phyloP scores from a whole-genome alignment of 768 basidiomycete genomes.

The Russula abietina region DNA sequence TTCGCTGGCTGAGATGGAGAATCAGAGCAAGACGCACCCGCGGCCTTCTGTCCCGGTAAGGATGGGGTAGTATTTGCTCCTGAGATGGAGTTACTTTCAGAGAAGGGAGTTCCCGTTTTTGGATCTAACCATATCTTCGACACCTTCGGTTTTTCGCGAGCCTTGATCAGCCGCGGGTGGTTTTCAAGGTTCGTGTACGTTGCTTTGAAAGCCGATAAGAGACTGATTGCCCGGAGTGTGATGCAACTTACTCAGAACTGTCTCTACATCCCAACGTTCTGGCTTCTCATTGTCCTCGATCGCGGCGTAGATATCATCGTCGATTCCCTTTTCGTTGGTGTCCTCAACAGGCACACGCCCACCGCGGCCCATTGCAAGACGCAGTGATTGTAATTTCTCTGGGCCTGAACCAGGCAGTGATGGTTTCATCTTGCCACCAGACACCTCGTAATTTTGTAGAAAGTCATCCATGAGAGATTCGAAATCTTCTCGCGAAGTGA shows the following conservation, averaged over 20 bases:
- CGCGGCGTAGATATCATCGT: constrained; percentile 39
- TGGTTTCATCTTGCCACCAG: constrained; percentile 80
- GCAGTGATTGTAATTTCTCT: constrained; percentile 75
- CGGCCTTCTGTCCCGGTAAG: not conserved
- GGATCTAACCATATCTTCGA: constrained; percentile 68
- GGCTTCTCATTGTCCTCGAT: constrained; percentile 49
- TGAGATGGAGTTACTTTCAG: constrained; percentile 31
- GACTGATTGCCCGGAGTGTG: not conserved
- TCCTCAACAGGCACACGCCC: constrained; percentile 46
- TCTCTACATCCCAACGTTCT: constrained; percentile 94
- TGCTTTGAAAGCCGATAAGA: constrained; percentile 46
- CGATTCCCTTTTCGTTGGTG: constrained; percentile 41
- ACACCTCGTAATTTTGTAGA: constrained; percentile 81
- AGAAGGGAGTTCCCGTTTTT: constrained; percentile 68
- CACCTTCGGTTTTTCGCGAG: constrained; percentile 47
- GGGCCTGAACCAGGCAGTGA: constrained; percentile 65
- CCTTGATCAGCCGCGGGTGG: constrained; percentile 83
- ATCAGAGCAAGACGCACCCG: constrained; percentile 2
- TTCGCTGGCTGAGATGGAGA: constrained; percentile 24
- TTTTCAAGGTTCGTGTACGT: constrained; percentile 98
- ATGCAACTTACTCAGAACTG: constrained; percentile 71
- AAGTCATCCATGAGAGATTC: constrained; percentile 90
- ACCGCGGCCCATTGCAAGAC: constrained; percentile 70
- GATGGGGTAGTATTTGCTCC: constrained; percentile 24
- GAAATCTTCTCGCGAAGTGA: constrained; percentile 85